Base-by-base conservation (phyloP, 768 basidiomycete genomes). In the Boletales sp. region DNA sequence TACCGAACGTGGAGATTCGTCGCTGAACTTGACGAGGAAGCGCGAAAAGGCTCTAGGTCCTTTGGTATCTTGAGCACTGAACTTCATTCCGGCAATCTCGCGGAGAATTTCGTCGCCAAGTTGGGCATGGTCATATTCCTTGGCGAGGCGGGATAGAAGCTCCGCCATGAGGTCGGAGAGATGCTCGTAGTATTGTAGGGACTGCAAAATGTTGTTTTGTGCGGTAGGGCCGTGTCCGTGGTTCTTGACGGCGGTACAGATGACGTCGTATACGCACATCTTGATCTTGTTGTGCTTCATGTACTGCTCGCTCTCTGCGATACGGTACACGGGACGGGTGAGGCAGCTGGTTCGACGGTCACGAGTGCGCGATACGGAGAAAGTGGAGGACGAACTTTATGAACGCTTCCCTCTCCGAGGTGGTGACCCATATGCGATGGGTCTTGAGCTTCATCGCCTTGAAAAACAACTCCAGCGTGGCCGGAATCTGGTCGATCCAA, bases 111-210 rank as follows among this genome's bases (percentile, higher is more conserved):
- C 94, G 58, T 97, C 95, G 0, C 88, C 89, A 6, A 97, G 77
- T 63, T 94, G 92, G 2, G 83, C 74, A 52, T 92, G 83, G 67
- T 96, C 94, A 60, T 87, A 97, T 48, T 95, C 87, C 49, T 84
- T 85, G 8, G 86, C 80, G 14, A 96, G 79, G 43, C 85, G 72
- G 31, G 83, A 77, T 21, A 98, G 76, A 41, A 89, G 84, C 57
- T 97, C 95, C 0, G 96, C 95, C 84, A 97, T 88, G 2, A 88
- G 86, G 61, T 98, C 95, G 0, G 90, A 83, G 18, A 96, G 80
- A 62, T 98, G 95, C 58, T 99, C 96, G 57, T 85, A 91, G 68
- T 94, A 95, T 53, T 94, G 93, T 13, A 99, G 74, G 41, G 81
- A 83, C 63, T 96, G 94, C 70, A 95, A 88, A 68, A 99, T 90